A percentile compares a stretch with the other conserved stretches of the same genome.
These are phyloP conservation scores for Cytospora schulzeri DNA, from an alignment of 2,329 filamentous ascomycete species.

Conservation along the genomic window DNA sequence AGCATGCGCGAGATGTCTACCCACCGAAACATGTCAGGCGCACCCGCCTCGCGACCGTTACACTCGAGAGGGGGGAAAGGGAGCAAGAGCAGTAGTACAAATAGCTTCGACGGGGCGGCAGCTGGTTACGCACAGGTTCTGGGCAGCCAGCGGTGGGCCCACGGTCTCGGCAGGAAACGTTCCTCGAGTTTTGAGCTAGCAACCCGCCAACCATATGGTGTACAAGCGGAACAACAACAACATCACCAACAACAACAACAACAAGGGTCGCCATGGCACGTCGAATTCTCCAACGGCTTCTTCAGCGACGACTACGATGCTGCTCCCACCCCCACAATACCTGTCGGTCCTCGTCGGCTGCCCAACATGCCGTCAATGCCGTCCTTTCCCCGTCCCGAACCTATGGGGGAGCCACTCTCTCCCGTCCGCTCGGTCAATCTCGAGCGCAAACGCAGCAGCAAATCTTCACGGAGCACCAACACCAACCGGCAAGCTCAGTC, in stretches of 20 bases:
- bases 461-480: slow-evolving; percentile 56
- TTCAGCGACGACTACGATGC: slow-evolving; percentile 68
- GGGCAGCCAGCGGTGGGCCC: slow-evolving; percentile 60
- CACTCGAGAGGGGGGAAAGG: slow-evolving; percentile 63
- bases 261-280: slow-evolving; percentile 43
- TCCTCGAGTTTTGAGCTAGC: slow-evolving; percentile 77
- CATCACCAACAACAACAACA: slow-evolving; percentile 22
- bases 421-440: slow-evolving; percentile 37
- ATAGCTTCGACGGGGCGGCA: slow-evolving; percentile 60
- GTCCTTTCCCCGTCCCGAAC: slow-evolving; percentile 43
- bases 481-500: slow-evolving; percentile 37
- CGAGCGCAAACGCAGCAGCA: slow-evolving; percentile 60
- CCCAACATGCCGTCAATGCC: slow-evolving; percentile 40
- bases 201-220: slow-evolving; percentile 44
- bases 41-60: slow-evolving; percentile 43
- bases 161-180: slow-evolving; percentile 49
- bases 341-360: slow-evolving; percentile 69
- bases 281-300: slow-evolving; percentile 53
- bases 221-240: slow-evolving; percentile 32
- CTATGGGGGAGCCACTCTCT: slow-evolving; percentile 38
- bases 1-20: slow-evolving; percentile 56
- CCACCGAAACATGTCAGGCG: slow-evolving; percentile 35
- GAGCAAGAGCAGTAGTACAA: slow-evolving; percentile 73
- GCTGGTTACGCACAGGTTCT: slow-evolving; percentile 58
- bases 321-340: slow-evolving; percentile 83